Base-by-base conservation (phyloP, 805 yeast species). In the Barnettozyma pratensis region DNA sequence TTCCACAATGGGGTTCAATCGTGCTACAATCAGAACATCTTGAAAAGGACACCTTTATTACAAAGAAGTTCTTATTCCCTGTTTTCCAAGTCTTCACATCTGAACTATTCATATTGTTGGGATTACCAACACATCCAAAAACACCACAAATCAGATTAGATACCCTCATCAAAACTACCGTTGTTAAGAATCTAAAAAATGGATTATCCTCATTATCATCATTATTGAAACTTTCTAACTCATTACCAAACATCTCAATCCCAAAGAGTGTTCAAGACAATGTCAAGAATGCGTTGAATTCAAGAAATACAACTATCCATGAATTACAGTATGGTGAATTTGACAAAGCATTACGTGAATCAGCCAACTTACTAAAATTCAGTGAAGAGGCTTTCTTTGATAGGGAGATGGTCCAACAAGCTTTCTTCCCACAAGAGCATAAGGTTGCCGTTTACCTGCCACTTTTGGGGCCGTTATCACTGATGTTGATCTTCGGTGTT, bases 401-500 rank as follows among this genome's bases (percentile, higher is more conserved):
- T 57, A 87, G 87, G 57, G 91, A 85, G 64, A 92, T 94, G 97
- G 88, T 94, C 30, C 96, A 89, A 60, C 97, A 92, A 62, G 88
- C 85, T 48, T 90, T 87, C 65, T 89, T 91, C 72, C 98, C 99
- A 0, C 92, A 87, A 54, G 97, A 92, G 64, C 99, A 92, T 63
- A 91, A 88, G 64, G 74, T 94, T 60, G 98, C 99, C 0, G 96
- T 94, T 1, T 94, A 90, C 56, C 71, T 89, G 61, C 99, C 99
- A 0, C 69, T 92, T 41, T 64, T 91, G 35, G 98, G 98, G 0
- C 99, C 99, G 2, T 70, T 90, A 35, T 68, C 77, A 2, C 77
- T 92, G 28, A 90, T 94, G 26, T 62, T 78, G 10, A 25, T 72
- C 1, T 62, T 83, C 48, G 85, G 84, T 0, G 46, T 76, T 1